phyloP scores from a whole-genome alignment of 75 land plant species.

The Pinus tabuliformis region DNA sequence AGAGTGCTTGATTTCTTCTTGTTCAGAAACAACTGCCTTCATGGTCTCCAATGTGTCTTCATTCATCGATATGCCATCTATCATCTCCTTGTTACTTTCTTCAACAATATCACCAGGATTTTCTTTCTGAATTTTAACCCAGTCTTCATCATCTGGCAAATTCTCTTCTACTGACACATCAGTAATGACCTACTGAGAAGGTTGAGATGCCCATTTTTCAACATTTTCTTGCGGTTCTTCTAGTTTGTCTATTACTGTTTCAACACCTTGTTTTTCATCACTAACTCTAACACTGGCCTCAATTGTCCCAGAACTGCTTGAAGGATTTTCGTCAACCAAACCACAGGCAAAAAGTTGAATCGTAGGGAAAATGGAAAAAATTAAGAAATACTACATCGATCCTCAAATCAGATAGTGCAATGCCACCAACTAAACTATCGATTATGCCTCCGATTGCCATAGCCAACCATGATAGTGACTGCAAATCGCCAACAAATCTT shows the following conservation, averaged over 20 bases:
- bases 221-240: not conserved
- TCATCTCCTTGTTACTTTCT: conserved; percentile 2
- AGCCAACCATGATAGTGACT: conserved; percentile 75
- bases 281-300: not conserved
- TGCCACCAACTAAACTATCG: conserved; percentile 71
- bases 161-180: not conserved
- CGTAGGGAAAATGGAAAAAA: conserved; percentile 61
- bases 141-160: conserved; percentile 18
- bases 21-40: too few relatives aligned
- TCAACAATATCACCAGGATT: conserved; percentile 1
- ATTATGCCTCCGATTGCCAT: conserved; percentile 85
- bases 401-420: conserved; percentile 41
- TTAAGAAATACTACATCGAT: conserved; percentile 57
- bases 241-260: not conserved
- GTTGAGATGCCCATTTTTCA: not conserved
- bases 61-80: not conserved
- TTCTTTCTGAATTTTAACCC: conserved; percentile 12
- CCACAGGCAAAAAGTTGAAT: conserved; percentile 64
- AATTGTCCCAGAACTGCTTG: conserved; percentile 7
- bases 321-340: conserved; percentile 47
- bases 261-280: not conserved
- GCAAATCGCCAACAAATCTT: conserved; percentile 70
- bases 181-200: not conserved
- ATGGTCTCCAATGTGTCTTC: too few relatives aligned
- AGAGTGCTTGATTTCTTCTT: too few relatives aligned